Evolutionary conservation across 2,329 filamentous ascomycete genomes (phyloP).

Genomic region (Cercospora sp.): DNA sequence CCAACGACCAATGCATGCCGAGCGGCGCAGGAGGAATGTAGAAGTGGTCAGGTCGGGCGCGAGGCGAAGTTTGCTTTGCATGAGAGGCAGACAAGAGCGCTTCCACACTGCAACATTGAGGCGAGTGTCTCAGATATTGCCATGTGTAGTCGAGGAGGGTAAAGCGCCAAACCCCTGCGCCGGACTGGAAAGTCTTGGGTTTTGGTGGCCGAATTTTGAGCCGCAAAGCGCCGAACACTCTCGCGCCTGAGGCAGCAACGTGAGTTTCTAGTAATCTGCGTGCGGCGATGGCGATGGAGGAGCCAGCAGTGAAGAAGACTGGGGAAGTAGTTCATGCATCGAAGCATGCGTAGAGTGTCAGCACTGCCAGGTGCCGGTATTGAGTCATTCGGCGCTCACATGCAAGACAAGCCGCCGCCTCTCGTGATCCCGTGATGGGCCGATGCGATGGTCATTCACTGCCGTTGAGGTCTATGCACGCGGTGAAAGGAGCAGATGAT

Average conservation of each 20-base stretch:
- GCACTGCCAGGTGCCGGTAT: background rate
- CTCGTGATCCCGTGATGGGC: slow-evolving; percentile 6
- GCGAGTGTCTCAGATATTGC: slow-evolving; percentile 5
- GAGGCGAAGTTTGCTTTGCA: slow-evolving; percentile 1
- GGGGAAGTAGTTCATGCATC: background rate
- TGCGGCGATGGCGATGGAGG: background rate
- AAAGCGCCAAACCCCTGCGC: background rate
- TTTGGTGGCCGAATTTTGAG: background rate
- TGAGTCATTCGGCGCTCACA: slow-evolving; percentile 3
- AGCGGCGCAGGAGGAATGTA: slow-evolving; percentile 8
- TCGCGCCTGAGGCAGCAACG: background rate
- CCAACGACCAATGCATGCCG: slow-evolving; percentile 3
- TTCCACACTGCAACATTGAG: slow-evolving; percentile 1
- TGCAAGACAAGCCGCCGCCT: slow-evolving; percentile 5
- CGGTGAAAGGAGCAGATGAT: slow-evolving; percentile 6
- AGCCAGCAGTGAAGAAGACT: background rate
- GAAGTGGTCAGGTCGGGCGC: background rate
- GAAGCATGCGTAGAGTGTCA: background rate
- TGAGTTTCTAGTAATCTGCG: background rate
- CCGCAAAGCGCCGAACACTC: background rate
- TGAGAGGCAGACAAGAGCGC: background rate
- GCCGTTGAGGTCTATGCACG: background rate
- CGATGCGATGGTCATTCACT: slow-evolving; percentile 7
- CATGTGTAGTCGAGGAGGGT: background rate
- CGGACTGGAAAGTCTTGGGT: background rate